Evolutionary conservation across 1,284 basidiomycete species (phyloP).

Genomic region (Cryptococcus sp.): DNA sequence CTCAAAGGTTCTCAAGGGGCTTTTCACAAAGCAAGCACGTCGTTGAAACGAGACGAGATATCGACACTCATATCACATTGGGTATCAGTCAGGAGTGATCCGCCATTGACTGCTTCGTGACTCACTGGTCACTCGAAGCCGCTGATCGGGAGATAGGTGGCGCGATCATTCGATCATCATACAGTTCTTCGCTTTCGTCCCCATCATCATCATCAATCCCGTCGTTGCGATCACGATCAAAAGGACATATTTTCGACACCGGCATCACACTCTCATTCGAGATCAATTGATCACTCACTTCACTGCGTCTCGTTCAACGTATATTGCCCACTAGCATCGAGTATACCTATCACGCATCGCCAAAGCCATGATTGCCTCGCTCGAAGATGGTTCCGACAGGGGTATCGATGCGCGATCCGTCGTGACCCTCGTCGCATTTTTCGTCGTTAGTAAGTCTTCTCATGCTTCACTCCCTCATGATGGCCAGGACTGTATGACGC

Average conservation of each 20-base stretch:
- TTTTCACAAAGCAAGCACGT: no score
- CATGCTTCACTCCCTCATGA: neutral
- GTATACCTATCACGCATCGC: conserved; percentile 4
- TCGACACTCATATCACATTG: no score
- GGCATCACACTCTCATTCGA: neutral
- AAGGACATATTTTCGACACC: neutral
- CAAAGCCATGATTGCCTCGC: neutral
- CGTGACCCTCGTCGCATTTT: conserved; percentile 69
- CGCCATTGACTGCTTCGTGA: no score
- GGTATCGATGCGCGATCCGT: conserved; percentile 57
- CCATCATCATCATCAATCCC: neutral
- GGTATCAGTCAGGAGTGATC: no score
- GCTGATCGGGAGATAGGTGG: neutral
- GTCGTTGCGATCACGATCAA: neutral
- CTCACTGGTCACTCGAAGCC: no score
- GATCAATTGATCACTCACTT: neutral
- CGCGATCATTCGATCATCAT: neutral
- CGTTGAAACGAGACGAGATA: no score
- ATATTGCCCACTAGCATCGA: neutral
- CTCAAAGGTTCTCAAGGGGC: no score
- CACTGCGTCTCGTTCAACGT: neutral
- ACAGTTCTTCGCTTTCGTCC: neutral
- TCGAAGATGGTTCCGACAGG: conserved; percentile 20
- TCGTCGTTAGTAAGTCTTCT: conserved; percentile 65
- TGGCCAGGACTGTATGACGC: neutral